Percentiles rank a stretch among this genome's conserved stretches.
phyloP scores from a whole-genome alignment of 2,329 filamentous ascomycete genomes.

The Albifimbria verrucaria region DNA sequence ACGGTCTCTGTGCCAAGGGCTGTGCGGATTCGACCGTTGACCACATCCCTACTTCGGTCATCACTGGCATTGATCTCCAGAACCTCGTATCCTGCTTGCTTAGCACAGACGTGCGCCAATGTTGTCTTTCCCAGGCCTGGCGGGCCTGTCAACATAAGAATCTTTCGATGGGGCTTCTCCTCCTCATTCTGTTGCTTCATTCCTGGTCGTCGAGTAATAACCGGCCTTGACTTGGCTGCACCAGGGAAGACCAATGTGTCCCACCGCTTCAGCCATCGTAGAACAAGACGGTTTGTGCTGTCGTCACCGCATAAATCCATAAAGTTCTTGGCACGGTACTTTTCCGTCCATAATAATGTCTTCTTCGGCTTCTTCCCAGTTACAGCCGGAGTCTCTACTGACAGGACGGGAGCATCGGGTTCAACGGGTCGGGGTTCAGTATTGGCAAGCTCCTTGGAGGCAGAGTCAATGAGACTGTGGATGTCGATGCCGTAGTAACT shows the following conservation, averaged over 20 bases:
- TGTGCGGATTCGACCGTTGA: slow-evolving; percentile 86
- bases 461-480: slow-evolving; percentile 73
- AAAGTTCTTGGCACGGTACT: slow-evolving; percentile 89
- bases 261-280: slow-evolving; percentile 94
- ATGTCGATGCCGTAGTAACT: slow-evolving; percentile 94
- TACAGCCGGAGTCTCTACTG: slow-evolving; percentile 34
- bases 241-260: slow-evolving; percentile 89
- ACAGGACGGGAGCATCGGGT: slow-evolving; percentile 34
- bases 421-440: slow-evolving; percentile 19
- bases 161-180: slow-evolving; percentile 79
- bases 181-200: slow-evolving; percentile 49
- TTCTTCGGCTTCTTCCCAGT: slow-evolving; percentile 39
- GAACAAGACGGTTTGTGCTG: slow-evolving; percentile 81
- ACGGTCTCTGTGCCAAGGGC: slow-evolving; percentile 94
- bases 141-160: slow-evolving; percentile 84
- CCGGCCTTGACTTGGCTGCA: slow-evolving; percentile 55
- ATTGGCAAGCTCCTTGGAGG: slow-evolving; percentile 55
- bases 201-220: slow-evolving; percentile 39
- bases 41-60: slow-evolving; percentile 84
- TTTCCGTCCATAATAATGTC: slow-evolving; percentile 87
- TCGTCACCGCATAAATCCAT: slow-evolving; percentile 94
- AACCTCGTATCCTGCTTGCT: slow-evolving; percentile 92
- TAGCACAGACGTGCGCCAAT: slow-evolving; percentile 90
- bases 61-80: slow-evolving; percentile 98
- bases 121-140: slow-evolving; percentile 96